Base-by-base conservation (phyloP, 345 rosid genomes). In the Passiflora organensis region DNA sequence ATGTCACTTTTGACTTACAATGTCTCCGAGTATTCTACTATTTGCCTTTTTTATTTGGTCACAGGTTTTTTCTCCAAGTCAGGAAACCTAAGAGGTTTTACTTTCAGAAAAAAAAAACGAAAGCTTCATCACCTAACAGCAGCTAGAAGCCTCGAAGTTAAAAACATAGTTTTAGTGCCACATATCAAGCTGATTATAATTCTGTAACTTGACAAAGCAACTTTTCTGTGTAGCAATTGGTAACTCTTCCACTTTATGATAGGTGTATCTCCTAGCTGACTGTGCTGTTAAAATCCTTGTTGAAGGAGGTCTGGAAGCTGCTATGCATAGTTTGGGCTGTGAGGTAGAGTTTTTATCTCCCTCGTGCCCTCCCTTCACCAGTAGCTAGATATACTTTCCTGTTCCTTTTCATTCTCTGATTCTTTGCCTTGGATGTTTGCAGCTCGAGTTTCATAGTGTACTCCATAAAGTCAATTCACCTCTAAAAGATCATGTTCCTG, bases 241-340 rank as follows among this genome's bases (percentile, higher is more conserved):
- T 71, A 70, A 71, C 60, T 53, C 49, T 50, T 56, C 28, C 55
- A 32, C 71, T 67, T 15, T 51, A 43, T 50, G 37, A 70, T 76
- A 91, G 98, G 98, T 91, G 53, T 88, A 79, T 78, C 82, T 91
- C 65, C 62, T 87, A 43, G 74, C 76, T 34, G 90, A 86, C 65
- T 71, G 65, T 66, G 96, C 73, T 11, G 78, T 88, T 51, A 91
- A 91, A 75, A 72, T 91, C 55, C 83, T 78, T 67, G 89, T 80
- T 42, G 98, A 91, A 80, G 93, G 67, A 51, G 98, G 98, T 32
- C 63, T 81, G 57, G 96, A 91, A 75, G 66, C 82, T 60, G 73
- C 95, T 50, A 57, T 91, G 70, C 74, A 85, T 53, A 72, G 93
- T 67, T 78, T 91, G 68, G 98, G 96, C 66, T 78, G 90, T 46